Evolutionary conservation across 805 yeast genomes (phyloP).

Genomic region (Zygoascus tannicola): DNA sequence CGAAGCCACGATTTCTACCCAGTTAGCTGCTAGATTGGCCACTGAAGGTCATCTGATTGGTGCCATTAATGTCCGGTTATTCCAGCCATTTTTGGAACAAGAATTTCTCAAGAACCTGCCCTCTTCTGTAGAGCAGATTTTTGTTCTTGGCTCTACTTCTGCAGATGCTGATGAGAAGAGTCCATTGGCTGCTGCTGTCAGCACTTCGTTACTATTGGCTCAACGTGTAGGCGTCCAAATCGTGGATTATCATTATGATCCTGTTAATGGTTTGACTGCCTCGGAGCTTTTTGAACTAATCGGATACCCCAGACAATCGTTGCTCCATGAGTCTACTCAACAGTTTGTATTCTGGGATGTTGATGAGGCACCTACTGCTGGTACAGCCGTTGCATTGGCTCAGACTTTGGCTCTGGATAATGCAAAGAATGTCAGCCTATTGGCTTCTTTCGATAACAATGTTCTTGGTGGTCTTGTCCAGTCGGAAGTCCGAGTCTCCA

Average conservation of each 20-base stretch:
- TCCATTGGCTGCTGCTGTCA: slow-evolving; percentile 57
- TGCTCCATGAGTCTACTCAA: slow-evolving; percentile 21
- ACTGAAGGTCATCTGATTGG: slow-evolving; percentile 41
- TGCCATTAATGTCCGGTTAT: slow-evolving; percentile 62
- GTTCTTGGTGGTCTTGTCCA: slow-evolving; percentile 68
- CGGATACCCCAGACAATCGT: slow-evolving; percentile 17
- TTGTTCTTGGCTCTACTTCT: slow-evolving; percentile 50
- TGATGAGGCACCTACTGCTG: slow-evolving; percentile 48
- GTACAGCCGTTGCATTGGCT: slow-evolving; percentile 55
- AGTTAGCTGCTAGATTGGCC: slow-evolving; percentile 33
- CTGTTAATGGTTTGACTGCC: slow-evolving; percentile 14
- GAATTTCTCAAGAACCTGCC: slow-evolving; percentile 57
- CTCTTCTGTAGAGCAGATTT: slow-evolving; percentile 44
- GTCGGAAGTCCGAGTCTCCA: slow-evolving; percentile 44
- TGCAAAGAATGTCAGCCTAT: slow-evolving; percentile 41
- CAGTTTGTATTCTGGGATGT: slow-evolving; percentile 54
- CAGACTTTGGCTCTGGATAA: slow-evolving; percentile 55
- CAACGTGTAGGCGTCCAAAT: slow-evolving; percentile 11
- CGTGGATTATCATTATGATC: slow-evolving; percentile 28
- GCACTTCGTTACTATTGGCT: slow-evolving; percentile 53
- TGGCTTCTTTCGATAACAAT: slow-evolving; percentile 63
- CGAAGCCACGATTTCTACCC: slow-evolving; percentile 48
- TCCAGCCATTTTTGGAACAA: slow-evolving; percentile 60
- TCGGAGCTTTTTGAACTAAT: slow-evolving; percentile 13
- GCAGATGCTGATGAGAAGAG: slow-evolving; percentile 28